Evolutionary conservation across 805 yeast genomes (phyloP), one percentile per base, ranked within the genome.

Genomic region (Candida piceae): DNA sequence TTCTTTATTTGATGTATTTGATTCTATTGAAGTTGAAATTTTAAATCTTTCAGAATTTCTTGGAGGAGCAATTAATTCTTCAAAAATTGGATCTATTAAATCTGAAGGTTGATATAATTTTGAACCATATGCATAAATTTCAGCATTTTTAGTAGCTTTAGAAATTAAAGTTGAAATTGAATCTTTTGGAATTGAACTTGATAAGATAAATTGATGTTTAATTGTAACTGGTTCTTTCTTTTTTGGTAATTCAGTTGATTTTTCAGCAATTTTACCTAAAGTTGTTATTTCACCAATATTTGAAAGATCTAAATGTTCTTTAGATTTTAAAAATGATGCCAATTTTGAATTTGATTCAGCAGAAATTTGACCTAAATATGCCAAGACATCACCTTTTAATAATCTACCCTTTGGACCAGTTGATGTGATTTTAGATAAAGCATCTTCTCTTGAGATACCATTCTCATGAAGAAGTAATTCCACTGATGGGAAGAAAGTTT

Each of bases 391-490:
- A 45, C 97, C 97, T 63, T 84, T 85, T 45, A 90, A 69, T 28
- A 90, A 58, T 53, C 95, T 74, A 8, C 97, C 97, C 39, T 79
- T 72, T 20, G 94, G 94, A 16, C 97, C 98, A 1, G 95, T 71
- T 7, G 96, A 94, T 28, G 74, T 66, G 50, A 90, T 85, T 45
- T 80, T 77, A 7, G 66, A 52, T 16, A 84, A 43, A 2, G 96
- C 96, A 18, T 83, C 90, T 29, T 72, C 81, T 38, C 59, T 62
- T 1, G 90, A 72, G 40, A 90, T 78, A 36, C 70, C 58, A 53
- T 86, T 71, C 40, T 67, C 68, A 28, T 71, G 75, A 26, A 90
- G 66, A 20, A 90, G 65, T 3, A 76, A 45, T 37, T 73, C 76
- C 9, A 88, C 97, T 0, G 96, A 81, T 13, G 97, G 97, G 44